Conservation (phyloP, 768 basidiomycete species). For the Leccinum rimulosum region DNA sequence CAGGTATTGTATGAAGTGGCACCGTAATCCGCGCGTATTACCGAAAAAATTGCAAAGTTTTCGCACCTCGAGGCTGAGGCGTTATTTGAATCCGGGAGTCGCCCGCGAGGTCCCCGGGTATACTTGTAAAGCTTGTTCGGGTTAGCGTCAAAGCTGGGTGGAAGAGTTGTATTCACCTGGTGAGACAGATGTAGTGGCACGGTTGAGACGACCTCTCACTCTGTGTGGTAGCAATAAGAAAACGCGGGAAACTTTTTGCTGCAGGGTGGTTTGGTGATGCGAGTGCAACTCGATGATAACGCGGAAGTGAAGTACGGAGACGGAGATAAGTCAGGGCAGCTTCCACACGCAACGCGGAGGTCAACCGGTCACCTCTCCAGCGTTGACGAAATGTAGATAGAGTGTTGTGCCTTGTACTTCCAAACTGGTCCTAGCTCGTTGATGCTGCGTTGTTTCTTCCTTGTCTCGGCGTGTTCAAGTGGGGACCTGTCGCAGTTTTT, state of each 20-base stretch:
- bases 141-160: neutral
- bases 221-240: neutral
- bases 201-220: neutral
- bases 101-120: slow-evolving; percentile 1
- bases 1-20: neutral
- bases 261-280: neutral
- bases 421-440: slow-evolving; percentile 10
- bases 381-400: neutral
- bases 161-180: neutral
- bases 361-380: neutral
- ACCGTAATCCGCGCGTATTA: slow-evolving; percentile 9
- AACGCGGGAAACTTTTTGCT: slow-evolving; percentile 1
- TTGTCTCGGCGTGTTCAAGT: slow-evolving; percentile 17
- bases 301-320: slow-evolving; percentile 19
- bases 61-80: slow-evolving; percentile 7
- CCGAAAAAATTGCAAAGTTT: slow-evolving; percentile 6
- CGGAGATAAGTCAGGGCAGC: slow-evolving; percentile 23
- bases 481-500: slow-evolving; percentile 4
- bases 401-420: slow-evolving; percentile 8
- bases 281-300: neutral
- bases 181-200: neutral
- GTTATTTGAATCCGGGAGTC: neutral
- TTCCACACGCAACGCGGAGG: slow-evolving; percentile 10
- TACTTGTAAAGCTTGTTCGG: neutral
- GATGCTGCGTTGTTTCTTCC: slow-evolving; percentile 8